Evolutionary conservation across 2,329 filamentous ascomycete genomes (phyloP).

Genomic region (Chlorencoelia australis): DNA sequence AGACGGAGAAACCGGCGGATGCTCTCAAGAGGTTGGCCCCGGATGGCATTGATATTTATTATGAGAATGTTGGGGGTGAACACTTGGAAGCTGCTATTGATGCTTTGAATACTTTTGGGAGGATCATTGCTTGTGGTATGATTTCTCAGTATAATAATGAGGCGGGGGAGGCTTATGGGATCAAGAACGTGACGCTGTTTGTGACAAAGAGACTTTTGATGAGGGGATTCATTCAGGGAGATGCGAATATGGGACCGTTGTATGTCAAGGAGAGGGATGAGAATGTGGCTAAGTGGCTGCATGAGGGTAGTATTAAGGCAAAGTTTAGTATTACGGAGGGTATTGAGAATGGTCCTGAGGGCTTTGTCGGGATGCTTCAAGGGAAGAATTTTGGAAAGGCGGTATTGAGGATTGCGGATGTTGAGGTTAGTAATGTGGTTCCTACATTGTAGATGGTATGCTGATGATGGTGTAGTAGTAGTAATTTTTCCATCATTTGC

Average conservation of each 20-base stretch:
- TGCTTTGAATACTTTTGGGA: constrained; percentile 51
- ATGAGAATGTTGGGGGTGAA: constrained; percentile 71
- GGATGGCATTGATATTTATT: constrained; percentile 70
- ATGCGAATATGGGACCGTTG: constrained; percentile 50
- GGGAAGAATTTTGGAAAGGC: constrained; percentile 68
- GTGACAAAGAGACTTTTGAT: constrained; percentile 53
- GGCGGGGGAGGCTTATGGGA: constrained; percentile 42
- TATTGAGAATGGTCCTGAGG: constrained; percentile 56
- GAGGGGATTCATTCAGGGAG: constrained; percentile 57
- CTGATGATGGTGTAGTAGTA: too few relatives aligned
- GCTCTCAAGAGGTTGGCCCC: constrained; percentile 58
- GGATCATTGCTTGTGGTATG: constrained; percentile 55
- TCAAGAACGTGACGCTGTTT: constrained; percentile 50
- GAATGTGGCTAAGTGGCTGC: constrained; percentile 59
- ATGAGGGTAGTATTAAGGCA: constrained; percentile 54
- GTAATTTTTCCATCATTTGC: too few relatives aligned
- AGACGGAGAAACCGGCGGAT: constrained; percentile 56
- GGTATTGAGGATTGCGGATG: constrained; percentile 47
- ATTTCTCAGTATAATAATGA: constrained; percentile 58
- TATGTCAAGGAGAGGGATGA: constrained; percentile 52
- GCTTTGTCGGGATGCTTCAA: constrained; percentile 54
- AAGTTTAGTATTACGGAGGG: constrained; percentile 50
- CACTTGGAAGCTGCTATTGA: constrained; percentile 59
- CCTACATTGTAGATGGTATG: too few relatives aligned
- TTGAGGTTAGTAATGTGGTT: constrained; percentile 10